Evolutionary conservation across 2,329 filamentous ascomycete species (phyloP), one percentile per base, ranked within the genome.

Genomic region (Aspergillus niger): DNA sequence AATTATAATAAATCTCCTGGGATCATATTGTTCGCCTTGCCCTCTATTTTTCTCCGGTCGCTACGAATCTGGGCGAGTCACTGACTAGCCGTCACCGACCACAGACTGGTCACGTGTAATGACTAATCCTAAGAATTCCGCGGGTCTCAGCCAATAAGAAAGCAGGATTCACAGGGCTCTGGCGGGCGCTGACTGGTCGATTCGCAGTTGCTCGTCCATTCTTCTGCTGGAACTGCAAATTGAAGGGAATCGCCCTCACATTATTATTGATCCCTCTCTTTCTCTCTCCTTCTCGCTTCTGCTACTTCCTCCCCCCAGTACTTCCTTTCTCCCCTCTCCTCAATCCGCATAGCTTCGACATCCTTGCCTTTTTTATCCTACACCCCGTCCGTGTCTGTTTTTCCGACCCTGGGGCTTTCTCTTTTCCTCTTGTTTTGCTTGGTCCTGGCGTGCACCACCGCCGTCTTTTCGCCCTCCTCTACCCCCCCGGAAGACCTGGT

Each of bases 401-500:
- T 43, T 56, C 24, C 38, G 20, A 30, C 47, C 50, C 41, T 39
- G 51, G 50, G 22, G 39, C 51, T 32, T 52, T 55, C 49, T 57
- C 28, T 59, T 54, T 53, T 49, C 36, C 57, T 36, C 32, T 58
- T 61, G 49, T 48, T 57, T 61, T 60, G 48, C 52, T 48, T 63
- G 51, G 65, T 63, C 57, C 55, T 59, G 61, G 64, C 64, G 66
- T 69, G 63, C 63, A 66, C 61, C 64, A 60, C 69, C 70, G 68
- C 67, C 69, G 61, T 66, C 68, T 70, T 68, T 67, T 65, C 67
- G 62, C 65, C 63, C 58, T 69, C 69, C 53, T 43, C 72, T 54
- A 58, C 66, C 63, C 65, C 63, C 64, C 64, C 66, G 63, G 67
- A 67, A 67, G 64, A 68, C 65, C 65, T 70, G 70, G 71, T 73